A percentile compares a stretch with the other conserved stretches of the same genome.
phyloP scores from a whole-genome alignment of 2,329 filamentous ascomycete genomes.

The Didymella lethalis region DNA sequence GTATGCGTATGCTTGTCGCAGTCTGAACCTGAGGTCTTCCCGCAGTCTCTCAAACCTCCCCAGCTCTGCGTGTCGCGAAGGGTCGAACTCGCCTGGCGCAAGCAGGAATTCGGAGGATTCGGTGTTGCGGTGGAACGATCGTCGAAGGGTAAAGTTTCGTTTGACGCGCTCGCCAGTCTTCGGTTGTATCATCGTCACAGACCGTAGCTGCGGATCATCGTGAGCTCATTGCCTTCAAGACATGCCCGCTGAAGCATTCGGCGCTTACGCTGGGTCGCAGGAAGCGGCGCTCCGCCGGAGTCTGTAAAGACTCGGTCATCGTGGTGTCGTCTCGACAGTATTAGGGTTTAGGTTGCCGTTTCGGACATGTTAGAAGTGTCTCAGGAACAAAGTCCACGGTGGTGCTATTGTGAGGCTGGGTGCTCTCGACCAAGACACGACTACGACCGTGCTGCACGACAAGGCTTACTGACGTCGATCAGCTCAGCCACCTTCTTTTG shows the following conservation, averaged over 20 bases:
- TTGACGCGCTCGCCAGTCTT: constrained; percentile 84
- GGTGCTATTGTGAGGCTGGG: constrained; percentile 13
- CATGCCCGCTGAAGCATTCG: constrained; percentile 7
- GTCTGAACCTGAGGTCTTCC: constrained; percentile 43
- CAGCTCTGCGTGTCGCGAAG: constrained; percentile 42
- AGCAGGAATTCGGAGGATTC: constrained; percentile 53
- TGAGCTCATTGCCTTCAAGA: constrained; percentile 26
- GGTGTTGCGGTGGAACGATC: constrained; percentile 53
- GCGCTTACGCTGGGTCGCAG: constrained; percentile 48
- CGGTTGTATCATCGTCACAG: constrained; percentile 87
- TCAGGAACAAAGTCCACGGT: neutral
- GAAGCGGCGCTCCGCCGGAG: constrained; percentile 46
- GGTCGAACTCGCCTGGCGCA: constrained; percentile 40
- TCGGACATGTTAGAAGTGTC: constrained; percentile 22
- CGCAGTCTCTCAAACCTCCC: constrained; percentile 46
- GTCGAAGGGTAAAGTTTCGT: constrained; percentile 78
- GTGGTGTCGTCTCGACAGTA: constrained; percentile 13
- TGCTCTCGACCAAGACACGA: constrained; percentile 13
- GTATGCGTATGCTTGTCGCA: constrained; percentile 63
- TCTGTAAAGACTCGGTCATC: constrained; percentile 45
- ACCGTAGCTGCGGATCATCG: constrained; percentile 66
- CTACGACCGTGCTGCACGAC: constrained; percentile 7
- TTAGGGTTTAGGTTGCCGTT: constrained; percentile 2
- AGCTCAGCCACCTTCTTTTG: constrained; percentile 13
- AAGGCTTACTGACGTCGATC: constrained; percentile 21